phyloP scores from a whole-genome alignment of 805 yeast species.

The Metschnikowia proteae region DNA sequence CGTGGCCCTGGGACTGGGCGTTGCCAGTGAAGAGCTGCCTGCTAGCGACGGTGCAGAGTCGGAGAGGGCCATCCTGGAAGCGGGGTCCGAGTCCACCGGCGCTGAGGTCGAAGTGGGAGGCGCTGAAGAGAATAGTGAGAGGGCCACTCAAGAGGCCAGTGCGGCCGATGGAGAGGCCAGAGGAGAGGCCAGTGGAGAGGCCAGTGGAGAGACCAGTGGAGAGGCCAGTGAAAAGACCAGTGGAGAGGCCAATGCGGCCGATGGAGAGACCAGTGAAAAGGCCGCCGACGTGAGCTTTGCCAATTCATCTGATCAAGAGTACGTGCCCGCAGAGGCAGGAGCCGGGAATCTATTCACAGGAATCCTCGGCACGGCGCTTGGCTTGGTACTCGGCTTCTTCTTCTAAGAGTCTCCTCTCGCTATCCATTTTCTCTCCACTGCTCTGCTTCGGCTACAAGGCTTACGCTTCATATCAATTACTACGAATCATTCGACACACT shows the following conservation, averaged over 20 bases:
- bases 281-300: background rate
- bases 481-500: too few species aligned
- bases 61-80: too few species aligned
- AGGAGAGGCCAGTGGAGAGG: too few species aligned
- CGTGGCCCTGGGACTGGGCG: too few species aligned
- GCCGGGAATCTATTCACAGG: constrained; percentile 9
- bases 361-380: constrained; percentile 10
- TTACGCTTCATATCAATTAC: too few species aligned
- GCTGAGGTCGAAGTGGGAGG: background rate
- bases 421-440: background rate
- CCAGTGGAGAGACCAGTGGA: too few species aligned
- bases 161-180: too few species aligned
- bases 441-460: background rate
- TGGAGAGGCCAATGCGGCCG: constrained; percentile 2
- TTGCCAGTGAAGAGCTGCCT: too few species aligned
- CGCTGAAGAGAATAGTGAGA: background rate
- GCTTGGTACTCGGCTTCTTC: constrained; percentile 10
- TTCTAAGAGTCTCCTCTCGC: constrained; percentile 4
- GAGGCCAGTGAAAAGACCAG: too few species aligned
- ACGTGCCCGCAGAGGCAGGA: constrained; percentile 10
- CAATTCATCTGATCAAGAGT: constrained; percentile 1
- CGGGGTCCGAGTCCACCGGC: too few species aligned
- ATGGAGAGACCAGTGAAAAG: background rate
- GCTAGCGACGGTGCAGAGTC: too few species aligned
- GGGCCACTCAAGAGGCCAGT: too few species aligned